Evolutionary conservation across 495 filamentous ascomycete genomes (phyloP).

Genomic region (Penicillium goetzii): DNA sequence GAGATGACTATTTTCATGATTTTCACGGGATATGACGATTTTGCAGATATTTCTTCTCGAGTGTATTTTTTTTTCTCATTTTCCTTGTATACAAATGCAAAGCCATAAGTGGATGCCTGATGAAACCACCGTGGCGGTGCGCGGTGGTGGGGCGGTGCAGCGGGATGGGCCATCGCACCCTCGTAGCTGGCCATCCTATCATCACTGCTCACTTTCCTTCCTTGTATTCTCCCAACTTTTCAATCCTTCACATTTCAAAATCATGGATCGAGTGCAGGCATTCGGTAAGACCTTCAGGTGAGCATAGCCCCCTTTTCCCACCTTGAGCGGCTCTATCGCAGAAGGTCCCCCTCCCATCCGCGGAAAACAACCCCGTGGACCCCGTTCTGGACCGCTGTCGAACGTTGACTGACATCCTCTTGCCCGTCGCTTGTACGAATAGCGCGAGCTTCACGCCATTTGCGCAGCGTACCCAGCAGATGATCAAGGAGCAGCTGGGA

Average conservation of each 20-base stretch:
- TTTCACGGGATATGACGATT: constrained; percentile 14
- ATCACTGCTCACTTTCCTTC: constrained; percentile 4
- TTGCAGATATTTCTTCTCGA: constrained; percentile 1
- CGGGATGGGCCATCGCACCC: constrained; percentile 22
- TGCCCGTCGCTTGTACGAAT: constrained; percentile 24
- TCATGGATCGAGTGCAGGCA: constrained; percentile 72
- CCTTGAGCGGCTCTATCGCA: constrained; percentile 11
- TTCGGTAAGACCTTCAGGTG: constrained; percentile 77
- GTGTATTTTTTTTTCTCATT: constrained; percentile 12
- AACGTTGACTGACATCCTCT: constrained; percentile 35
- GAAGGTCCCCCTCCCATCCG: neutral
- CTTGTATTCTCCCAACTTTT: constrained; percentile 8
- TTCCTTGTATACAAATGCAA: constrained; percentile 6
- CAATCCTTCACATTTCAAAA: constrained; percentile 17
- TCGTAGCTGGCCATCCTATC: constrained; percentile 24
- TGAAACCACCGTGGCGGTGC: constrained; percentile 36
- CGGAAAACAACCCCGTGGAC: constrained; percentile 4
- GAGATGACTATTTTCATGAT: constrained; percentile 18
- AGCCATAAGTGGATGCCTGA: constrained; percentile 14
- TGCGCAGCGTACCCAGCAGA: constrained; percentile 90
- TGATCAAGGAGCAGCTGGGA: constrained; percentile 94
- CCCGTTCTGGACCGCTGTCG: constrained; percentile 18
- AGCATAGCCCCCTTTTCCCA: constrained; percentile 28
- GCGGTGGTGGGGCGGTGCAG: constrained; percentile 33
- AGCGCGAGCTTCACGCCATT: constrained; percentile 83